Percentiles rank a stretch among this genome's conserved stretches.
phyloP scores from a whole-genome alignment of 1,284 basidiomycete genomes.

The Ceratobasidium sp. region DNA sequence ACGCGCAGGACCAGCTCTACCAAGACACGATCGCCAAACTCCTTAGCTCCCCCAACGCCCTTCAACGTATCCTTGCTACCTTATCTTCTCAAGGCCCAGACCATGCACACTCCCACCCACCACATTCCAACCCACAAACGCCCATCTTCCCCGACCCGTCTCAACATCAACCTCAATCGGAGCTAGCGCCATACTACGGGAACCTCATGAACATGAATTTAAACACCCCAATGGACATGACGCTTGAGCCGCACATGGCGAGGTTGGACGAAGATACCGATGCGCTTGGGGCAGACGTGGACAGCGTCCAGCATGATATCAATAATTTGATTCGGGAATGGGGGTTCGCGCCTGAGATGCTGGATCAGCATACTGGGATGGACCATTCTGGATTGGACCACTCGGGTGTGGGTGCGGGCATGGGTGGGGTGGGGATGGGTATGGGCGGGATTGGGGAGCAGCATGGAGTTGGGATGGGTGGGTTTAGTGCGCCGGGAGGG shows the following conservation, averaged over 20 bases:
- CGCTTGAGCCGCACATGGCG: neutral
- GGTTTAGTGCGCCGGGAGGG: neutral
- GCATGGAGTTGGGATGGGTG: neutral
- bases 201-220: slow-evolving; percentile 30
- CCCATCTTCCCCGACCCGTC: neutral
- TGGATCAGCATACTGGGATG: slow-evolving; percentile 10
- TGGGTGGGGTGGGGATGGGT: no score
- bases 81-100: slow-evolving; percentile 29
- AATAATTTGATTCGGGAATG: slow-evolving; percentile 58
- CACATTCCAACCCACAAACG: no score
- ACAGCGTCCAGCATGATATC: slow-evolving; percentile 59
- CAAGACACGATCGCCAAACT: slow-evolving; percentile 69
- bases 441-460: slow-evolving; percentile 19
- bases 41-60: slow-evolving; percentile 70
- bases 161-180: slow-evolving; percentile 12
- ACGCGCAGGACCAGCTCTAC: slow-evolving; percentile 58
- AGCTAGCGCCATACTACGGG: slow-evolving; percentile 39
- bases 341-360: slow-evolving; percentile 51
- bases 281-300: slow-evolving; percentile 55
- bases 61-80: slow-evolving; percentile 66
- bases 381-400: neutral
- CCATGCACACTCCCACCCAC: neutral
- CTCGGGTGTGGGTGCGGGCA: neutral
- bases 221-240: neutral
- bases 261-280: slow-evolving; percentile 53